These are phyloP conservation scores for Petasospora rhodanensis DNA, from an alignment of 1,139 yeast species.

Conservation along the genomic window DNA sequence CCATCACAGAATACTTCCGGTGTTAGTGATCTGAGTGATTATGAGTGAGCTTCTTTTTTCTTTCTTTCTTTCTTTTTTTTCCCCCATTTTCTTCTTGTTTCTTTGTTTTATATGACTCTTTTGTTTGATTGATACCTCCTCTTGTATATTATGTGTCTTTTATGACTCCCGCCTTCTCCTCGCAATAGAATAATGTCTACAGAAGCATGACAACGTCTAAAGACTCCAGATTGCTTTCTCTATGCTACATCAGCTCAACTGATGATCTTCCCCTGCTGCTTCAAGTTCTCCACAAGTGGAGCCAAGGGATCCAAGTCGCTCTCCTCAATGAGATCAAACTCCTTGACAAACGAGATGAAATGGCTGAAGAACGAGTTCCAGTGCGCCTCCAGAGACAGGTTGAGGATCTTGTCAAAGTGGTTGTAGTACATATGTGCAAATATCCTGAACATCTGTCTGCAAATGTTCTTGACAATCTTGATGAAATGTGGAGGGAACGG, in stretches of 20 bases:
- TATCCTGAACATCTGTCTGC: slow-evolving; percentile 90
- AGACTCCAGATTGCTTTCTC: too few species aligned
- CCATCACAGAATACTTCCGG: slow-evolving; percentile 1
- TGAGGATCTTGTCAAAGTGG: slow-evolving; percentile 89
- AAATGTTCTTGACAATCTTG: slow-evolving; percentile 79
- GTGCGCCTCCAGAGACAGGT: slow-evolving; percentile 89
- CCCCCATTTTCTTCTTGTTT: not conserved
- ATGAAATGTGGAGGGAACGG: slow-evolving; percentile 87
- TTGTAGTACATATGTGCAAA: slow-evolving; percentile 94
- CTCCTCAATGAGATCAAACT: slow-evolving; percentile 74
- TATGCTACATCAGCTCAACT: slow-evolving; percentile 5
- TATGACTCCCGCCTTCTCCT: too few species aligned
- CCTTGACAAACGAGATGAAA: slow-evolving; percentile 79
- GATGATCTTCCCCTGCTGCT: slow-evolving; percentile 76
- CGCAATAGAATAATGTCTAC: too few species aligned
- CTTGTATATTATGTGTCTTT: too few species aligned
- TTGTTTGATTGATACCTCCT: too few species aligned
- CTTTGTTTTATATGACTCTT: not conserved
- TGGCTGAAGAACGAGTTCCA: slow-evolving; percentile 99
- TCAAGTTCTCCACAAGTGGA: slow-evolving; percentile 74
- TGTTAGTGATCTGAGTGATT: slow-evolving; percentile 7
- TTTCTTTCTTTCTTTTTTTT: not conserved
- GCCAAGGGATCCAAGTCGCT: slow-evolving; percentile 75
- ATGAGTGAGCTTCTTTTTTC: slow-evolving; percentile 2
- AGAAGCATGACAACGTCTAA: too few species aligned